These are phyloP conservation scores for Osmanthus fragrans DNA, from an alignment of 257 asterid species.

Conservation along the genomic window DNA sequence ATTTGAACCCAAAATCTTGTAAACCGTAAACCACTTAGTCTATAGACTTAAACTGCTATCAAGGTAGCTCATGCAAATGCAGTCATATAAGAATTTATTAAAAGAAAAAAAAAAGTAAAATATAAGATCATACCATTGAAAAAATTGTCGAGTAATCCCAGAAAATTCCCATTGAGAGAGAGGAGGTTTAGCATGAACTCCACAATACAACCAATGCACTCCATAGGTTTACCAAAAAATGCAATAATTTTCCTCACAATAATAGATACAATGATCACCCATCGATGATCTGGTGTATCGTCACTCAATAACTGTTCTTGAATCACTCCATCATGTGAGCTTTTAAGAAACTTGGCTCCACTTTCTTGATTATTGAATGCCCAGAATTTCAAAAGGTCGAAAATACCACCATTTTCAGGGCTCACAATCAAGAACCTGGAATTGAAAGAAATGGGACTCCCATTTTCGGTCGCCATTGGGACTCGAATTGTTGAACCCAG, in stretches of 20 bases:
- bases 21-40: neutral
- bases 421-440: constrained; percentile 59
- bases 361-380: constrained; percentile 38
- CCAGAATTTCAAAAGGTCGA: constrained; percentile 60
- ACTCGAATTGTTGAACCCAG: neutral
- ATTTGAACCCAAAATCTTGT: neutral
- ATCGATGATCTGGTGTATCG: constrained; percentile 47
- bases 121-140: constrained; percentile 51
- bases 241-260: constrained; percentile 60
- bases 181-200: constrained; percentile 78
- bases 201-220: constrained; percentile 59
- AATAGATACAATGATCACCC: constrained; percentile 79
- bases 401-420: constrained; percentile 61
- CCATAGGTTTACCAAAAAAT: constrained; percentile 69
- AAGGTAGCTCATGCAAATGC: neutral
- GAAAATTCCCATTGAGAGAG: constrained; percentile 62
- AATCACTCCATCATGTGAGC: constrained; percentile 26
- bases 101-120: neutral
- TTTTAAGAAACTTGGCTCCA: constrained; percentile 58
- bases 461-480: constrained; percentile 26
- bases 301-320: constrained; percentile 18
- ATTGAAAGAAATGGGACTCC: constrained; percentile 12
- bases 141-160: constrained; percentile 50
- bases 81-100: neutral
- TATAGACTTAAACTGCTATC: neutral